A percentile compares a stretch with the other conserved stretches of the same genome.
These are phyloP conservation scores for Lasiodiplodia gonubiensis DNA, from an alignment of 2,329 filamentous ascomycete genomes.

Conservation along the genomic window DNA sequence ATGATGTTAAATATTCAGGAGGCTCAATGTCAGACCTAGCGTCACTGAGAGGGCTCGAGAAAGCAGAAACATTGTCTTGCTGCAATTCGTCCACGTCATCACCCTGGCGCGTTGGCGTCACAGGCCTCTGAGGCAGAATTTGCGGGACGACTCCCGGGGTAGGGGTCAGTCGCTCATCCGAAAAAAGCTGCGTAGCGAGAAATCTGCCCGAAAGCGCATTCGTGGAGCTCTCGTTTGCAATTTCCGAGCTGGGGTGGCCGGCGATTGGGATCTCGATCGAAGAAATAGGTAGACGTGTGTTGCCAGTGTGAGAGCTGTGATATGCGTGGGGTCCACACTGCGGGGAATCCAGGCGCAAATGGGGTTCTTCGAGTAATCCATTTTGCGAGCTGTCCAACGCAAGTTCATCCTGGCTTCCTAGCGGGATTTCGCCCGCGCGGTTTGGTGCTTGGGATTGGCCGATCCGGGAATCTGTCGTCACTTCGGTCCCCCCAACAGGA, in stretches of 20 bases:
- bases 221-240: neutral
- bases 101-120: neutral
- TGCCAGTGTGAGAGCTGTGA: neutral
- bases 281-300: neutral
- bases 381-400: slow-evolving; percentile 20
- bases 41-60: slow-evolving; percentile 23
- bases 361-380: neutral
- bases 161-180: slow-evolving; percentile 1
- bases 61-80: neutral
- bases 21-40: slow-evolving; percentile 15
- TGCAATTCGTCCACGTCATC: slow-evolving; percentile 27
- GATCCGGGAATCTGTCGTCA: neutral
- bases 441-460: neutral
- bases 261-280: neutral
- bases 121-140: neutral
- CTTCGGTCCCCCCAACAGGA: neutral
- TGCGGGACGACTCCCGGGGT: neutral
- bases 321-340: neutral
- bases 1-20: slow-evolving; percentile 4
- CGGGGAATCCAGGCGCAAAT: neutral
- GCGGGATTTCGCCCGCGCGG: neutral
- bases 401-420: slow-evolving; percentile 23
- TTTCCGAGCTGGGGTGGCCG: neutral
- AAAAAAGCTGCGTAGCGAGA: slow-evolving; percentile 19
- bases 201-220: neutral